phyloP scores from a whole-genome alignment of 2,329 filamentous ascomycete species.

The Penicillium sp. region DNA sequence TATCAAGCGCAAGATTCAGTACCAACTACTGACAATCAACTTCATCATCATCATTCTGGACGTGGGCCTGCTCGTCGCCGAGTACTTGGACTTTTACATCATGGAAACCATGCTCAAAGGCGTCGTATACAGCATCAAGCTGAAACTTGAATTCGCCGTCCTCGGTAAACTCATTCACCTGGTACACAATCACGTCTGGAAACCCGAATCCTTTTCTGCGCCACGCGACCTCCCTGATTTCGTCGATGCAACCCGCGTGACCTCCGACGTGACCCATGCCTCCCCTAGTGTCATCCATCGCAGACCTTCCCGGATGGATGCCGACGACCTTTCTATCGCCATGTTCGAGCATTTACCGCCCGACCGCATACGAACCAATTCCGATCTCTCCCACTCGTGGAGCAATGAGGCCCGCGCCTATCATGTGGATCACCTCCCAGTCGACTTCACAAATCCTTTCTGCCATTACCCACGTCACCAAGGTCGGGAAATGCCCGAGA shows the following conservation, averaged over 20 bases:
- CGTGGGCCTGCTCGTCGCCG: slow-evolving; percentile 44
- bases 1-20: slow-evolving; percentile 48
- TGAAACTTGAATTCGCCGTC: slow-evolving; percentile 53
- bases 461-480: slow-evolving; percentile 12
- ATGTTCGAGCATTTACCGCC: slow-evolving; percentile 38
- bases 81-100: slow-evolving; percentile 47
- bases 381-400: slow-evolving; percentile 31
- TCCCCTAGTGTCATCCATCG: slow-evolving; percentile 23
- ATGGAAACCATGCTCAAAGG: slow-evolving; percentile 51
- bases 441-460: slow-evolving; percentile 27
- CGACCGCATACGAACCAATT: slow-evolving; percentile 23
- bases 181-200: slow-evolving; percentile 42
- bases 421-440: slow-evolving; percentile 20
- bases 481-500: slow-evolving; percentile 7
- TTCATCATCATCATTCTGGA: slow-evolving; percentile 50
- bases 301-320: slow-evolving; percentile 36
- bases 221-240: slow-evolving; percentile 43
- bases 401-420: slow-evolving; percentile 32
- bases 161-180: slow-evolving; percentile 47
- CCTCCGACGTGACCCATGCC: slow-evolving; percentile 44
- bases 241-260: slow-evolving; percentile 46
- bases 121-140: slow-evolving; percentile 50
- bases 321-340: slow-evolving; percentile 40
- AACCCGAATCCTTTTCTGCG: slow-evolving; percentile 34
- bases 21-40: slow-evolving; percentile 52